Percentiles rank a stretch among this genome's conserved stretches.
These are phyloP conservation scores for Pseudonitzschia delicatissima DNA, from an alignment of 108 stramenopile species.

Conservation along the genomic window DNA sequence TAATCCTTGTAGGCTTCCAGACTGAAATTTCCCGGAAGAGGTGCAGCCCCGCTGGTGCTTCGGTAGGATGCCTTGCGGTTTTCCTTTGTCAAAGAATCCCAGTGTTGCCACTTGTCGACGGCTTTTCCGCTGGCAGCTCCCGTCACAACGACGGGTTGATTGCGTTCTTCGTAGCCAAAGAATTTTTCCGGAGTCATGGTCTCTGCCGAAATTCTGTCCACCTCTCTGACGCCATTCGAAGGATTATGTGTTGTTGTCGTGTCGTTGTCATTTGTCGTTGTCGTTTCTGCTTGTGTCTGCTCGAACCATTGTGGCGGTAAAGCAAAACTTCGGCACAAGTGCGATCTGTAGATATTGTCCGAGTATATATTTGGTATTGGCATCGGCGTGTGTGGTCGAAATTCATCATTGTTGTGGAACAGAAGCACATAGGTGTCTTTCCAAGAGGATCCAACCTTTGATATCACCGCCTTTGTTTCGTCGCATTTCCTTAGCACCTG, in stretches of 20 bases:
- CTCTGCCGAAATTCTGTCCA: conserved; percentile 21
- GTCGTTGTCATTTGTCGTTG: background rate
- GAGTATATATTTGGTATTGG: conserved; percentile 67
- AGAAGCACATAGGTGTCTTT: conserved; percentile 18
- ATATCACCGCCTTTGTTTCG: conserved; percentile 5
- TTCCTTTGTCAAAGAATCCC: conserved; percentile 20
- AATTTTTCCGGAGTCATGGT: conserved; percentile 49
- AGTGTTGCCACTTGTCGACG: conserved; percentile 54
- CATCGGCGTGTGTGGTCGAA: conserved; percentile 55
- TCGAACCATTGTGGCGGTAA: conserved; percentile 58
- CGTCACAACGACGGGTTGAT: conserved; percentile 62
- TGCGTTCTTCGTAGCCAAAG: conserved; percentile 61
- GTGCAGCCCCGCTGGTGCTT: conserved; percentile 79
- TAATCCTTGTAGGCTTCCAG: conserved; percentile 65
- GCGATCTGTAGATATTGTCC: conserved; percentile 76
- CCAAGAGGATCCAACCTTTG: conserved; percentile 25
- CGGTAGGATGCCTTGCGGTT: conserved; percentile 44
- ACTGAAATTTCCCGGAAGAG: conserved; percentile 67
- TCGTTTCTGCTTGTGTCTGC: conserved; percentile 18
- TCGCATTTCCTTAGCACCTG: conserved; percentile 52
- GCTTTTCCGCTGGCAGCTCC: conserved; percentile 64
- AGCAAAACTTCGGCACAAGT: conserved; percentile 76
- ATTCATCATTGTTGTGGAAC: conserved; percentile 3
- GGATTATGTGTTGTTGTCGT: background rate
- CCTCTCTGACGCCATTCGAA: background rate